phyloP scores from a whole-genome alignment of 129 eudicot genomes.

The Deinandra increscens region DNA sequence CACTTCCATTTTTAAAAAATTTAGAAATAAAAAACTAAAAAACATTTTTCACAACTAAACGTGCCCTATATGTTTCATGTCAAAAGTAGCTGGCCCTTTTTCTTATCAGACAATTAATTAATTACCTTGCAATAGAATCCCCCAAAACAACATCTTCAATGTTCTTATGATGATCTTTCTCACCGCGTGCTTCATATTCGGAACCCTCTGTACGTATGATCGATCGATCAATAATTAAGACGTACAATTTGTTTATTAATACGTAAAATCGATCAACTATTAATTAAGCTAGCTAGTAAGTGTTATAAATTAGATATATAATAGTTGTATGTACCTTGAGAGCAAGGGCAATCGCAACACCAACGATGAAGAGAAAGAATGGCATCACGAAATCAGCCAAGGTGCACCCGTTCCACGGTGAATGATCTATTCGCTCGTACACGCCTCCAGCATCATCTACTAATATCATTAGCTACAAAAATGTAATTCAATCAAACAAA shows the following conservation, averaged over 20 bases:
- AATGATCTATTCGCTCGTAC: constrained; percentile 62
- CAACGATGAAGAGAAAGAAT: constrained; percentile 81
- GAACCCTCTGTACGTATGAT: constrained; percentile 79
- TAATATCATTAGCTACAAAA: constrained; percentile 78
- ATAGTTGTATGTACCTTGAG: constrained; percentile 46
- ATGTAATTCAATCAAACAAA: no score
- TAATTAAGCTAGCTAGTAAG: no score
- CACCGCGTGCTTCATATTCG: constrained; percentile 48
- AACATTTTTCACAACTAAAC: no score
- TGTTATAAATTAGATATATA: no score
- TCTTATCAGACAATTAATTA: no score
- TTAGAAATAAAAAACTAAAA: no score
- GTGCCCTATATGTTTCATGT: no score
- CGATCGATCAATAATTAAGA: no score
- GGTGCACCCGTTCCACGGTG: constrained; percentile 92
- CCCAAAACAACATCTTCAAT: constrained; percentile 80
- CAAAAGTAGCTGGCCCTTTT: no score
- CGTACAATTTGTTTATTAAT: no score
- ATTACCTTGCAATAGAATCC: constrained; percentile 78
- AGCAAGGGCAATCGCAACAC: constrained; percentile 85
- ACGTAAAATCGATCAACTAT: no score
- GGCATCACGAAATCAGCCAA: constrained; percentile 94
- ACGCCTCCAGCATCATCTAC: constrained; percentile 84
- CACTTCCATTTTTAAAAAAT: no score
- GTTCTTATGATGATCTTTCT: constrained; percentile 65